These are phyloP conservation scores for Rubia peregrina DNA, from an alignment of 305 asterid genomes.

Conservation along the genomic window DNA sequence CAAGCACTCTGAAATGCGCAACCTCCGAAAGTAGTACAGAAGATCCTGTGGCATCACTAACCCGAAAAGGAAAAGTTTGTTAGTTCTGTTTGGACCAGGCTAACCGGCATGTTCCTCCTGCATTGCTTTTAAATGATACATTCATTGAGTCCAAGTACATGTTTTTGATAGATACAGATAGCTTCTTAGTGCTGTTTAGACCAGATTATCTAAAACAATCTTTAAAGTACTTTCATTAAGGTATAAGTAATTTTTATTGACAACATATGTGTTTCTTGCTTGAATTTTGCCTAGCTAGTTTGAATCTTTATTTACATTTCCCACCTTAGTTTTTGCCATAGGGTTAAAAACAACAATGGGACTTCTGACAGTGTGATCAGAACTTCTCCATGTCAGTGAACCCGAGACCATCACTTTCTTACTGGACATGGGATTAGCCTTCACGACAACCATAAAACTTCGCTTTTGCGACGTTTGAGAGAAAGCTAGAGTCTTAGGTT, in stretches of 20 bases:
- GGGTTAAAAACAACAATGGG: constrained; percentile 59
- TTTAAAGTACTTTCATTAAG: neutral
- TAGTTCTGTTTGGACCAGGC: constrained; percentile 3
- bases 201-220: neutral
- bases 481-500: constrained; percentile 49
- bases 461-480: constrained; percentile 35
- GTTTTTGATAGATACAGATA: neutral
- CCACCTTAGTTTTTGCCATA: constrained; percentile 20
- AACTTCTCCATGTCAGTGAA: constrained; percentile 62
- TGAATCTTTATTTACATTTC: neutral
- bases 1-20: too few species aligned
- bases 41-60: neutral
- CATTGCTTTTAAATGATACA: neutral
- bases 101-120: neutral
- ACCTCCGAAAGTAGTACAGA: too few species aligned
- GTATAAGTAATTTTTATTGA: neutral
- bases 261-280: neutral
- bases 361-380: constrained; percentile 45
- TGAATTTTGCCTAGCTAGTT: neutral
- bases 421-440: constrained; percentile 43
- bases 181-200: neutral
- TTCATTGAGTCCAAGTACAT: neutral
- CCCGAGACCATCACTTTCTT: constrained; percentile 39
- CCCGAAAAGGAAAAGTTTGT: neutral
- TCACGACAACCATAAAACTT: constrained; percentile 73